Evolutionary conservation across 371 early-diverging fungal species (phyloP).

Genomic region (Gilbertella persicaria): DNA sequence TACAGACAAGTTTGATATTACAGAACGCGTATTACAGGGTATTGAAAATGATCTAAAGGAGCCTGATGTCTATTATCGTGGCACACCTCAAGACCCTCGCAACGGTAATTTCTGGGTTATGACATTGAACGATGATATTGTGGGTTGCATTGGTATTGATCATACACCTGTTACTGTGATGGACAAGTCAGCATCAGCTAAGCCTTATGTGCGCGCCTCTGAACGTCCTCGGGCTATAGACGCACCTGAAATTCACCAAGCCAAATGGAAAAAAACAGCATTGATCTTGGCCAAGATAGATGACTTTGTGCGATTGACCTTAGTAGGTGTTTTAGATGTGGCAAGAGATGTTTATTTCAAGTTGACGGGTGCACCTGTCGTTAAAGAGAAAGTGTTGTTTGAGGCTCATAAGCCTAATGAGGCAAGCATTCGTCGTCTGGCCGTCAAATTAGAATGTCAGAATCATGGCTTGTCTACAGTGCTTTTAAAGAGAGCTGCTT

Average conservation of each 20-base stretch:
- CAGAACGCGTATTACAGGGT: constrained; percentile 32
- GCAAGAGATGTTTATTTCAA: constrained; percentile 12
- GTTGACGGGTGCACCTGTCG: background rate
- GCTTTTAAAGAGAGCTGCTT: constrained; percentile 46
- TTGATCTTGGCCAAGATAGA: constrained; percentile 31
- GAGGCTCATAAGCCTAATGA: constrained; percentile 45
- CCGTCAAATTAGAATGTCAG: constrained; percentile 48
- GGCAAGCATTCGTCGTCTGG: constrained; percentile 47
- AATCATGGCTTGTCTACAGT: constrained; percentile 49
- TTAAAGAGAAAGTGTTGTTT: constrained; percentile 20
- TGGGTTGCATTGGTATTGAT: constrained; percentile 50
- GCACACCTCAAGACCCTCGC: constrained; percentile 17
- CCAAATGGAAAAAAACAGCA: constrained; percentile 35
- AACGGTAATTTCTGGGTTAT: constrained; percentile 53
- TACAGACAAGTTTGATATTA: constrained; percentile 39
- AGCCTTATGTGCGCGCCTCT: constrained; percentile 19
- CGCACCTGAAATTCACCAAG: constrained; percentile 27
- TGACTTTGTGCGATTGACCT: constrained; percentile 31
- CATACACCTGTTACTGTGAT: constrained; percentile 22
- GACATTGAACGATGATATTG: constrained; percentile 42
- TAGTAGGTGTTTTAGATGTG: constrained; percentile 26
- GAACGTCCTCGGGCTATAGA: constrained; percentile 27
- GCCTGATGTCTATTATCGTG: constrained; percentile 38
- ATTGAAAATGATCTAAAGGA: constrained; percentile 46
- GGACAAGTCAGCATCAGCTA: constrained; percentile 2